phyloP scores from a whole-genome alignment of 306 rosid genomes.

The Ziziphus jujuba region DNA sequence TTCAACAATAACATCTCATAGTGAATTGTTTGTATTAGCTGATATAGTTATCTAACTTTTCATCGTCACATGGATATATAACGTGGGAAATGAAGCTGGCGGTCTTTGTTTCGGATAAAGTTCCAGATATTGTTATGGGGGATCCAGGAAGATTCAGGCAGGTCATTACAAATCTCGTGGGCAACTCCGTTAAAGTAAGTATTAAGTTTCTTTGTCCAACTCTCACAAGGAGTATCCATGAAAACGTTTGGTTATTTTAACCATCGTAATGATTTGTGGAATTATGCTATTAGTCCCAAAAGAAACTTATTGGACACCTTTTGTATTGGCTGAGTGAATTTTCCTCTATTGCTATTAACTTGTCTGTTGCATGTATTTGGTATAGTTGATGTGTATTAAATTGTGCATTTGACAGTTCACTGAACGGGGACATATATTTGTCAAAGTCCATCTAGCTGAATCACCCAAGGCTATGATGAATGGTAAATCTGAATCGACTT shows the following conservation, averaged over 20 bases:
- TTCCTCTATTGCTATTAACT: conserved; percentile 2
- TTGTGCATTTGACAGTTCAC: conserved; percentile 71
- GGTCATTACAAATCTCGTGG: conserved; percentile 92
- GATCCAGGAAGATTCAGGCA: conserved; percentile 99
- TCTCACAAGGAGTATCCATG: neutral
- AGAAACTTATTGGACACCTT: neutral
- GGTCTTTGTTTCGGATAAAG: conserved; percentile 93
- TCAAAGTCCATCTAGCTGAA: conserved; percentile 80
- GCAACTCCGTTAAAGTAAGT: conserved; percentile 93
- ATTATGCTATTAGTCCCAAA: neutral
- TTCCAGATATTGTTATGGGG: conserved; percentile 82
- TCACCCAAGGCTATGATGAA: conserved; percentile 39
- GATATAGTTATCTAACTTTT: too few species aligned
- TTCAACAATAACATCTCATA: neutral
- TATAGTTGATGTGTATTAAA: conserved; percentile 24
- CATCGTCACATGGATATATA: conserved; percentile 16
- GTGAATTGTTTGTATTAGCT: neutral
- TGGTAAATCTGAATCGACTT: conserved; percentile 45
- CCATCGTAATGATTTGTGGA: conserved; percentile 5
- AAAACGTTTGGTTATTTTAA: neutral
- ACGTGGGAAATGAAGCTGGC: conserved; percentile 71
- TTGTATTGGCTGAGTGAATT: conserved; percentile 2
- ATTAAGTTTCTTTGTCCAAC: neutral
- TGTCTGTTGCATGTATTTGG: conserved; percentile 10
- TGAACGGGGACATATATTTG: conserved; percentile 90